Base-by-base conservation (phyloP, 2,329 filamentous ascomycete species). In the Colletotrichum sp. region DNA sequence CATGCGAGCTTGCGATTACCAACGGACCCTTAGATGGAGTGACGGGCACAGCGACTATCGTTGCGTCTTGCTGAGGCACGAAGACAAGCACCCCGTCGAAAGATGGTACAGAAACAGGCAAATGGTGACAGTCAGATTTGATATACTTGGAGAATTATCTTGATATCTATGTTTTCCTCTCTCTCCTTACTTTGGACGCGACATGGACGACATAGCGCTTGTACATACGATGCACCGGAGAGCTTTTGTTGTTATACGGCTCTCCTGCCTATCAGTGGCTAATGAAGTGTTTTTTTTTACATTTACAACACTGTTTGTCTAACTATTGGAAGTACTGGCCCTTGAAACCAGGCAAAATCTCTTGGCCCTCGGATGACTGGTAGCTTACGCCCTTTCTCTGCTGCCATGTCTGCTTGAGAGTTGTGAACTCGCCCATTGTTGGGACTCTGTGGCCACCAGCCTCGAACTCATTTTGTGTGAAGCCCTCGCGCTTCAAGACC, bases 351-450 rank as follows among this genome's bases (percentile, higher is more conserved):
- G 84, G 84, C 9, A 85, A 57, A 21, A 85, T 85, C 66, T 83
- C 78, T 21, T 84, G 78, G 1, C 83, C 84, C 1, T 84, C 81
- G 1, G 76, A 68, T 3, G 80, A 79, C 60, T 80, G 69, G 26
- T 83, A 81, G 6, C 71, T 79, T 2, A 74, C 78, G 6, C 77
- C 80, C 71, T 81, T 84, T 62, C 72, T 78, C 76, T 85, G 84
- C 72, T 86, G 84, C 84, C 84, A 86, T 0, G 78, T 83, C 75
- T 86, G 84, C 78, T 86, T 86, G 8, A 83, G 71, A 0, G 60
- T 81, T 0, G 84, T 86, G 28, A 86, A 86, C 70, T 85, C 84
- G 8, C 83, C 84, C 84, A 86, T 86, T 0, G 79, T 84, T 0
- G 84, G 84, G 0, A 84, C 80, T 0, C 32, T 78, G 44, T 85